Evolutionary conservation across 257 asterid genomes (phyloP).

Genomic region (Prunella vulgaris): DNA sequence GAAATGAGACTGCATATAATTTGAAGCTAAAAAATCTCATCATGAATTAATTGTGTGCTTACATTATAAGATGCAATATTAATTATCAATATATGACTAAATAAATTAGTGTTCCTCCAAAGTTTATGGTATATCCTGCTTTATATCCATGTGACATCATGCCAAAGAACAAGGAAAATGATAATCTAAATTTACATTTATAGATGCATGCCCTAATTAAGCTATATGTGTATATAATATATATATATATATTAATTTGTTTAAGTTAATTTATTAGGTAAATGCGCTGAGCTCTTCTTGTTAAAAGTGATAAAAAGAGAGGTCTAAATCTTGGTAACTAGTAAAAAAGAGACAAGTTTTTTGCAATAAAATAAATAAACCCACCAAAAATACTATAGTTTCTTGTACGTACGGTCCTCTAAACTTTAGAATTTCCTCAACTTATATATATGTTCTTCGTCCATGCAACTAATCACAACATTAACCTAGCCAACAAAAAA

Average conservation of each 20-base stretch:
- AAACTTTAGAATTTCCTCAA: background rate
- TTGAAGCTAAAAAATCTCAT: background rate
- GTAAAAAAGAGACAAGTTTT: background rate
- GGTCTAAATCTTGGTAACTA: slow-evolving; percentile 22
- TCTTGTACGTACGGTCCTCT: slow-evolving; percentile 25
- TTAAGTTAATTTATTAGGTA: background rate
- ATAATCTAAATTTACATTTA: slow-evolving; percentile 4
- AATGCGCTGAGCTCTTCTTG: slow-evolving; percentile 1
- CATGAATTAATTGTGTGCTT: slow-evolving; percentile 5
- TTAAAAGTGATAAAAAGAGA: slow-evolving; percentile 15
- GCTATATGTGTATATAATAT: too few relatives aligned
- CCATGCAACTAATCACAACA: slow-evolving; percentile 26
- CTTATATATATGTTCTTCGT: slow-evolving; percentile 24
- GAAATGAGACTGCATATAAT: background rate
- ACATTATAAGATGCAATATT: background rate
- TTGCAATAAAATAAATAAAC: slow-evolving; percentile 4
- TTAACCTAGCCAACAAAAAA: background rate
- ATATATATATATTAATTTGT: background rate
- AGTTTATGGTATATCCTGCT: slow-evolving; percentile 25
- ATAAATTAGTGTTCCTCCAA: slow-evolving; percentile 19
- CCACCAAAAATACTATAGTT: slow-evolving; percentile 34
- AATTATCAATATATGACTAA: background rate
- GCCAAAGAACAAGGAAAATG: background rate
- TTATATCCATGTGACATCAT: slow-evolving; percentile 29
- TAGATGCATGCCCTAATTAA: slow-evolving; percentile 14